Evolutionary conservation across 345 rosid genomes (phyloP), one percentile per base, ranked within the genome.

Genomic region (Eutrema yunnanense): DNA sequence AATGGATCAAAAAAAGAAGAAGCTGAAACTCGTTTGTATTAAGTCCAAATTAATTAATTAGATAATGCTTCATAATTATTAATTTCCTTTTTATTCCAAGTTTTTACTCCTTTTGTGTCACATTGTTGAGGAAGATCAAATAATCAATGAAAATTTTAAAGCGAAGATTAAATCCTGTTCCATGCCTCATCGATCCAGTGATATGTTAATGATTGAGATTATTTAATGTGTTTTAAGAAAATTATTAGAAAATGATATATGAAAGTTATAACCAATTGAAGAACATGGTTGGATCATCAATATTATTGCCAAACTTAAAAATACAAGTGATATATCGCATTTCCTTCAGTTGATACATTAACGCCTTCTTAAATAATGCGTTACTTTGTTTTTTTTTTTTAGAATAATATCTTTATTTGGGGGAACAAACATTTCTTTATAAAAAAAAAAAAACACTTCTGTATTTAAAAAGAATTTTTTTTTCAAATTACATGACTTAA

Each of bases 1-100:
- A 36, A 52, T 48, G 19, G 53, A 67, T 50, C 4, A 5, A 32
- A 32, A 6, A 19, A 32, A 32, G 34, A 54, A 59, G 41, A 49
- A 59, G 54, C 47, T 57, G 52, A 32, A 74, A 22, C 2, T 49
- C 3, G 22, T 65, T 73, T 53, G 60, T 26, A 59, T 74, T 32
- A 40, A 58, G 34, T 55, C 62, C 50, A 51, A 22, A 22, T 22
- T 16, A 16, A 16, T 16, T 16, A 16, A 16, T 16, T 22, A 22
- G 43, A 5, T 67, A 51, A 22, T 61, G 54, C 52, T 61, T 50
- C 63, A 67, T 51, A 4, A 27, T 47, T 19, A 13, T 36, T 53
- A 61, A 6, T 69, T 29, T 69, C 6, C 44, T 5, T 37, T 8
- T 57, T 30, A 54, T 29, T 67, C 8, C 6, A 34, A 34, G 42